phyloP scores from a whole-genome alignment of 768 basidiomycete species.

The Zangia roseola region DNA sequence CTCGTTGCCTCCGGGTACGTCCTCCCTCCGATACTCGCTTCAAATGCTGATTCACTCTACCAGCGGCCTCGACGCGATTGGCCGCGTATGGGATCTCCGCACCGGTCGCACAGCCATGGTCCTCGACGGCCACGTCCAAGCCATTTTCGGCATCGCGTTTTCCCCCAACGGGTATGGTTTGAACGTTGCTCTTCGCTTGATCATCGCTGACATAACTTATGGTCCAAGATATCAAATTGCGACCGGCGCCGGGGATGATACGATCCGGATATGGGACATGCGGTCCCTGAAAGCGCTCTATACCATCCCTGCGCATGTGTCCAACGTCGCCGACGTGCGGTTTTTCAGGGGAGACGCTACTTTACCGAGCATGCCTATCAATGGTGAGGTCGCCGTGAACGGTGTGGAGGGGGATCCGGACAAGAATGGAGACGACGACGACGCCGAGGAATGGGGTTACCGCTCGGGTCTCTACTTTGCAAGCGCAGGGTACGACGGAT shows the following conservation, averaged over 20 bases:
- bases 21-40: neutral
- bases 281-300: conserved; percentile 89
- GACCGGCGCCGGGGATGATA: conserved; percentile 95
- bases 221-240: conserved; percentile 87
- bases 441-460: conserved; percentile 68
- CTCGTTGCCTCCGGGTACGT: conserved; percentile 85
- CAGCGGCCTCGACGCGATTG: conserved; percentile 95
- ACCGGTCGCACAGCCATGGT: conserved; percentile 98
- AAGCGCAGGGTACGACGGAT: conserved; percentile 91
- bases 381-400: conserved; percentile 52
- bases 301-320: conserved; percentile 94
- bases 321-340: conserved; percentile 91
- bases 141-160: conserved; percentile 88
- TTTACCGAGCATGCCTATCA: conserved; percentile 40
- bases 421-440: conserved; percentile 25
- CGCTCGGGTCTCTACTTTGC: conserved; percentile 91
- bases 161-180: conserved; percentile 88
- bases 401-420: conserved; percentile 38
- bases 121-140: conserved; percentile 93
- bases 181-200: neutral
- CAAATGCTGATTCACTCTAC: conserved; percentile 1
- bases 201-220: conserved; percentile 8
- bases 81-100: conserved; percentile 94
- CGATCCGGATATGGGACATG: conserved; percentile 98
- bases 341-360: conserved; percentile 78